Percentiles rank a stretch among this genome's conserved stretches.
Conservation (phyloP, 139 green algal species). For the Coccomyxa sp. region DNA sequence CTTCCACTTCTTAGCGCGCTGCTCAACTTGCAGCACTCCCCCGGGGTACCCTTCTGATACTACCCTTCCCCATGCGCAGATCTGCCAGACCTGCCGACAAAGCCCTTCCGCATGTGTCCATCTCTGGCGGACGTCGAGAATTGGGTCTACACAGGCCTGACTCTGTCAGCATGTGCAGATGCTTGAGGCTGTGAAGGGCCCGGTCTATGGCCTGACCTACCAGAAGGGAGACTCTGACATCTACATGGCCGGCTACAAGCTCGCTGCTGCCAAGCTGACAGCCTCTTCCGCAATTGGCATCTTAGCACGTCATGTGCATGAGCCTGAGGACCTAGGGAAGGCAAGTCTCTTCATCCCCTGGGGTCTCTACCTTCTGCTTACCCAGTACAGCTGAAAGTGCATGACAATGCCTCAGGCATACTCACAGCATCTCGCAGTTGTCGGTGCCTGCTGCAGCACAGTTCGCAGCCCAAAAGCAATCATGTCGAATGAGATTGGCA, state of each 20-base stretch:
- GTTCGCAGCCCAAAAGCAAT: too few relatives aligned
- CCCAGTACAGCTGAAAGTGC: too few relatives aligned
- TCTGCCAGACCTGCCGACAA: not conserved
- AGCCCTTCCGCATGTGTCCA: not conserved
- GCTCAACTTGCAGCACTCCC: slow-evolving; percentile 4
- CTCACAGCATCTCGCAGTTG: too few relatives aligned
- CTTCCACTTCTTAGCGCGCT: slow-evolving; percentile 1
- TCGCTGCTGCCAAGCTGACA: slow-evolving; percentile 18
- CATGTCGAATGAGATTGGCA: too few relatives aligned
- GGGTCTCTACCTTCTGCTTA: too few relatives aligned
- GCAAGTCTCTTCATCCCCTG: too few relatives aligned
- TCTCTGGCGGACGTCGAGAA: not conserved
- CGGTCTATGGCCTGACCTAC: slow-evolving; percentile 9
- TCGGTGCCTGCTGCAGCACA: too few relatives aligned
- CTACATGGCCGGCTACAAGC: slow-evolving; percentile 24
- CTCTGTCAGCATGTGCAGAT: not conserved
- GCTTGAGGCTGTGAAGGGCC: slow-evolving; percentile 2
- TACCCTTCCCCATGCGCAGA: not conserved
- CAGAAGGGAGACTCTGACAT: slow-evolving; percentile 15
- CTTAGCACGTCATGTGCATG: too few relatives aligned
- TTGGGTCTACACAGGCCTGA: not conserved
- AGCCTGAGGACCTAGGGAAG: too few relatives aligned
- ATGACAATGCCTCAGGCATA: too few relatives aligned
- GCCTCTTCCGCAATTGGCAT: slow-evolving; percentile 11
- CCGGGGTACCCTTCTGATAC: not conserved